These are phyloP conservation scores for Eucalyptus cloeziana DNA, from an alignment of 345 rosid genomes.

Conservation along the genomic window DNA sequence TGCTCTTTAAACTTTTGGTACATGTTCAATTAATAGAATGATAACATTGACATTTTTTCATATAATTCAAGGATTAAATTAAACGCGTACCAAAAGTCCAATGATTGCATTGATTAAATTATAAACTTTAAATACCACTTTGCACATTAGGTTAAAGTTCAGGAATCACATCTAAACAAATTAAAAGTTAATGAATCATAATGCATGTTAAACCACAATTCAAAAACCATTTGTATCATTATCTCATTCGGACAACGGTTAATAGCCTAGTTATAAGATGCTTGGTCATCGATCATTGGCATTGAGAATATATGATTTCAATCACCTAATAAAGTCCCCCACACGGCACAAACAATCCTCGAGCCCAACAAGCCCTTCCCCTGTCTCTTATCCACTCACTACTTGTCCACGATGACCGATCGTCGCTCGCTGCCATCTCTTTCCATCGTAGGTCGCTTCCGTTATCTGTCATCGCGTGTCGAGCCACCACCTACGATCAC, in stretches of 20 bases:
- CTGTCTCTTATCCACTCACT: not conserved
- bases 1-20: accelerated
- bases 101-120: no score
- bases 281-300: not conserved
- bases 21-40: no score
- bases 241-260: accelerated
- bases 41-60: no score
- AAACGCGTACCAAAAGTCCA: no score
- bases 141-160: accelerated
- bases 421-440: not conserved
- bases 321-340: not conserved
- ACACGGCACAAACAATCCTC: not conserved
- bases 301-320: not conserved
- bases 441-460: not conserved
- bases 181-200: no score
- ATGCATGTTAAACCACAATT: no score
- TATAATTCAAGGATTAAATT: no score
- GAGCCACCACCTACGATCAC: not conserved
- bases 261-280: not conserved
- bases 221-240: no score
- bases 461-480: not conserved
- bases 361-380: not conserved
- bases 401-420: not conserved
- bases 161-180: accelerated
- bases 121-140: no score